Conservation (phyloP, 306 rosid species). For the Canavalia gladiata region DNA sequence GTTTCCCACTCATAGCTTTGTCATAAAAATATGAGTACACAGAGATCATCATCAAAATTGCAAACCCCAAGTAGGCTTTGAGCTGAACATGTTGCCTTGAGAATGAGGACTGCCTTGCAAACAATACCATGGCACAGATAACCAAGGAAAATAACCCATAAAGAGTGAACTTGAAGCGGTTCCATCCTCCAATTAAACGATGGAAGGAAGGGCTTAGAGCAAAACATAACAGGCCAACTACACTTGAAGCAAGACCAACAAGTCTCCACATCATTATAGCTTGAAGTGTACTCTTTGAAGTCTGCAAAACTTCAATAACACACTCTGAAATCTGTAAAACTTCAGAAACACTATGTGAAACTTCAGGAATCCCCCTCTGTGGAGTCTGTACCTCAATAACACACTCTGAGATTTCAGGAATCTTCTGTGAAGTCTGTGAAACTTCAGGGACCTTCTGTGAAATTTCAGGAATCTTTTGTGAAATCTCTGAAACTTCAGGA, state of each 20-base stretch:
- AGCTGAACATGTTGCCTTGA: background rate
- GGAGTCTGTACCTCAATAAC: too few relatives aligned
- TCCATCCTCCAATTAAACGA: constrained; percentile 6
- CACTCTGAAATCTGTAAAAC: too few relatives aligned
- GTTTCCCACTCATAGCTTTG: background rate
- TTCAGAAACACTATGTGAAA: too few relatives aligned
- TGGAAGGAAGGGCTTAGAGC: constrained; percentile 22
- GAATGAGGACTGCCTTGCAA: background rate
- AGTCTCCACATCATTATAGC: background rate
- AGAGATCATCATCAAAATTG: background rate
- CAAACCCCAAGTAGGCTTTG: background rate
- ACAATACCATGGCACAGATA: background rate
- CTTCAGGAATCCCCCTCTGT: too few relatives aligned
- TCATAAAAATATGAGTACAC: background rate
- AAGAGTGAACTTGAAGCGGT: background rate
- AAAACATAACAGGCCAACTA: background rate
- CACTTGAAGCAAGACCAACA: background rate
- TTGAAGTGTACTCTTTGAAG: background rate
- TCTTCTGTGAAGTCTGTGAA: too few relatives aligned
- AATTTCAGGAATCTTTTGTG: too few relatives aligned
- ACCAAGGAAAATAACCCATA: background rate
- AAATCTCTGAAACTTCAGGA: too few relatives aligned
- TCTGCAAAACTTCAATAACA: too few relatives aligned
- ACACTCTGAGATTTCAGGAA: too few relatives aligned
- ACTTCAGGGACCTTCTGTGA: too few relatives aligned